Base-by-base conservation (phyloP, 164 flowering plant species). In the Berberis vulgaris region DNA sequence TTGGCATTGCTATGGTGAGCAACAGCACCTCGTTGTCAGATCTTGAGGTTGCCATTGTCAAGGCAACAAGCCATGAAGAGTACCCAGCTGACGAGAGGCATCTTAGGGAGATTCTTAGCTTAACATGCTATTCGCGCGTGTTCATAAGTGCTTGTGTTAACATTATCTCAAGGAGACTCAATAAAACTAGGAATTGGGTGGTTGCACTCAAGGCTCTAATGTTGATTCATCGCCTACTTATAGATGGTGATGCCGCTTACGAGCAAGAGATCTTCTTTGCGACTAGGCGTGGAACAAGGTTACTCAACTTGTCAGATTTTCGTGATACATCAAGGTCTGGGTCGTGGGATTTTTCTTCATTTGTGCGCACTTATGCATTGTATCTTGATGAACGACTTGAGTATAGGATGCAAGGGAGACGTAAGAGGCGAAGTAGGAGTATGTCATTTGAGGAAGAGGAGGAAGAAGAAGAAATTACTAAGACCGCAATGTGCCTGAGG, bases 61-160 rank as follows among this genome's bases (percentile, higher is more conserved):
- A 89, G 70, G 95, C 96, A 4, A 94, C 96, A 11, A 70, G 96
- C n/a, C 98, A 94, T 65, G 95, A 86, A 41, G 91, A 87, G 41
- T 81, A 77, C 11, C 96, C 97, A 0, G 77, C 97, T 1, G 82
- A 80, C 2, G 96, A 94, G 75, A 78, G 76, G 67, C 66, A 91
- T 73, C 49, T 85, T 0, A 71, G 78, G 5, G 84, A 80, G 58
- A 78, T 94, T 54, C 61, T 94, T 1, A 81, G 73, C 75, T 61
- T 87, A 43, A 85, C 92, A 0, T 73, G 78, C 10, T 79, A 72
- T 70, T 86, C 96, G 0, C 79, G 78, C 0, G 72, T 75, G 4
- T 80, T 79, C 64, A 82, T 91, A 4, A 70, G 76, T 52, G 80
- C 89, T 0, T 86, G 93, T 61, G 83, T 94, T 4, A 40, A 68